A percentile compares a stretch with the other conserved stretches of the same genome.
Conservation (phyloP, 2,329 filamentous ascomycete species). For the Zalaria obscura region DNA sequence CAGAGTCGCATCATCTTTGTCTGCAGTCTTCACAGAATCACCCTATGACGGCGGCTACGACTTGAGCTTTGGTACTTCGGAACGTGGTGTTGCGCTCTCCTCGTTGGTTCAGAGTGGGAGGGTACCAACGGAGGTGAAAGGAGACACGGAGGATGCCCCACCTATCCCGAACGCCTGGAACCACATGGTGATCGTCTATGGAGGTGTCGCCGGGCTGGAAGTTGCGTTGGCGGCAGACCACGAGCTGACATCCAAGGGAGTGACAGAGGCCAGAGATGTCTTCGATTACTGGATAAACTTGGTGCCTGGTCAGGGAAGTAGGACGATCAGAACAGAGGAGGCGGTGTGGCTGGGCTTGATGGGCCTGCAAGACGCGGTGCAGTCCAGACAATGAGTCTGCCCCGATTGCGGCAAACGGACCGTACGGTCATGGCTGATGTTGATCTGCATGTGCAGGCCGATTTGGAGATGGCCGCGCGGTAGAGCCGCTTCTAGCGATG, state of each 20-base stretch:
- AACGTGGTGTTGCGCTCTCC: constrained; percentile 42
- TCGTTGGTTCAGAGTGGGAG: constrained; percentile 6
- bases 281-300: constrained; percentile 82
- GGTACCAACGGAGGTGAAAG: not conserved
- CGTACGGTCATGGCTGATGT: no score
- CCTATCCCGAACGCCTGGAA: constrained; percentile 28
- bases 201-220: constrained; percentile 67
- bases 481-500: no score
- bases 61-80: constrained; percentile 68
- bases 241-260: constrained; percentile 45
- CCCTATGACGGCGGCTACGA: constrained; percentile 68
- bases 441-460: no score
- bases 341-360: constrained; percentile 65
- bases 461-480: no score
- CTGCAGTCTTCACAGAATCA: constrained; percentile 63
- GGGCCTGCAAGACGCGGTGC: constrained; percentile 39
- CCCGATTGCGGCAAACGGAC: no score
- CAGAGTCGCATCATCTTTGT: constrained; percentile 51
- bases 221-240: constrained; percentile 52
- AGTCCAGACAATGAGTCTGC: constrained; percentile 7
- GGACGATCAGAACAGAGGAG: constrained; percentile 74
- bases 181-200: constrained; percentile 67
- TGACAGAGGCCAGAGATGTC: constrained; percentile 50
- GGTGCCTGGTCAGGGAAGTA: constrained; percentile 64
- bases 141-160: constrained; percentile 33